A percentile compares a stretch with the other conserved stretches of the same genome.
Conservation (phyloP, 441 rosid genomes). For the Croton laevigatus region DNA sequence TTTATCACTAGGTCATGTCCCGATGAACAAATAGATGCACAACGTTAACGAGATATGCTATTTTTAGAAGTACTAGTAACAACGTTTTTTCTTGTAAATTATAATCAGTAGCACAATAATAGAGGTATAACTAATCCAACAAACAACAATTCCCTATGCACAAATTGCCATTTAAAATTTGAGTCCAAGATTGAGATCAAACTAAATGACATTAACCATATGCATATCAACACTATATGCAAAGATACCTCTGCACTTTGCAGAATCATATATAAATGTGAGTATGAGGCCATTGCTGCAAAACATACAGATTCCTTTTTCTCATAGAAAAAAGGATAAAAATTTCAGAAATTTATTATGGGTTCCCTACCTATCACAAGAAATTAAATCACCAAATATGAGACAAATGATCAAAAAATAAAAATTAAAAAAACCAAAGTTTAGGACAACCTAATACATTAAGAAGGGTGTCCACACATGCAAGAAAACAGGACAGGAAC, state of each 20-base stretch:
- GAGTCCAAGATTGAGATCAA: neutral
- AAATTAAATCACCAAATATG: constrained; percentile 19
- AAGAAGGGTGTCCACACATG: constrained; percentile 36
- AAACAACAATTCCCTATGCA: neutral
- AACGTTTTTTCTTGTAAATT: too few relatives aligned
- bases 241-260: neutral
- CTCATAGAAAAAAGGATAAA: constrained; percentile 8
- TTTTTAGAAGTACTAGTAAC: too few relatives aligned
- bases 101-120: neutral
- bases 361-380: constrained; percentile 1
- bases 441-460: neutral
- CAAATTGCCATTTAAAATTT: neutral
- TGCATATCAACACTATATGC: neutral
- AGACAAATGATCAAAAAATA: neutral
- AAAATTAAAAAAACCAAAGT: too few relatives aligned
- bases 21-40: too few relatives aligned
- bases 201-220: constrained; percentile 1
- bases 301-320: neutral
- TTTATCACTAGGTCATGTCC: too few relatives aligned
- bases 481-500: constrained; percentile 36
- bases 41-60: too few relatives aligned
- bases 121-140: neutral
- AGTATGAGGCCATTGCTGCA: neutral
- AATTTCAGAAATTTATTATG: neutral
- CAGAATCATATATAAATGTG: neutral